Conservation (phyloP, 2,329 filamentous ascomycete genomes). For the Zymoseptoria tritici region DNA sequence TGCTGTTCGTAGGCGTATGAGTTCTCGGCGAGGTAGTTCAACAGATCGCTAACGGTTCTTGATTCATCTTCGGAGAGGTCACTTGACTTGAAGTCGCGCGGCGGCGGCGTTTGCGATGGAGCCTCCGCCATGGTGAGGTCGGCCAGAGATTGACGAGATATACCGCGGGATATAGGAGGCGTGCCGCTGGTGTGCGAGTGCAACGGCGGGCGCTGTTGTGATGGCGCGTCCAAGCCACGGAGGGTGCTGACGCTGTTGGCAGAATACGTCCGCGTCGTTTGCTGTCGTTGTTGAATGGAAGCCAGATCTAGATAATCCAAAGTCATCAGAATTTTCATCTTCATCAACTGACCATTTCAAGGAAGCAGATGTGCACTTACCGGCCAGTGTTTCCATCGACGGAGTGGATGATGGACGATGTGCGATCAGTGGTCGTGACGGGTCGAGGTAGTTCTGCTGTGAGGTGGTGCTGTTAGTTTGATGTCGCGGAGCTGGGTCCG, state of each 20-base stretch:
- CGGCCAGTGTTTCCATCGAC: slow-evolving; percentile 43
- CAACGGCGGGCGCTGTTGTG: slow-evolving; percentile 25
- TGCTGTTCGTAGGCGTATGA: slow-evolving; percentile 45
- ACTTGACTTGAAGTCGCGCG: slow-evolving; percentile 36
- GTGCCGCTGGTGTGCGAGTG: slow-evolving; percentile 18
- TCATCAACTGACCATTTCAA: background rate
- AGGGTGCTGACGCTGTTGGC: slow-evolving; percentile 21
- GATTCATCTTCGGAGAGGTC: slow-evolving; percentile 39
- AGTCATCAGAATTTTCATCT: slow-evolving; percentile 9
- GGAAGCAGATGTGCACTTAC: slow-evolving; percentile 23
- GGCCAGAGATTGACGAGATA: slow-evolving; percentile 38
- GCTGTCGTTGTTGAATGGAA: slow-evolving; percentile 41
- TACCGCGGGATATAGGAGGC: slow-evolving; percentile 30
- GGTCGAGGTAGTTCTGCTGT: slow-evolving; percentile 1
- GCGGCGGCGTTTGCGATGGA: slow-evolving; percentile 35
- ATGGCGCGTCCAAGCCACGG: slow-evolving; percentile 12
- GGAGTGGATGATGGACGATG: slow-evolving; percentile 39
- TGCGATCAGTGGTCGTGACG: slow-evolving; percentile 17
- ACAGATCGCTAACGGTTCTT: slow-evolving; percentile 38
- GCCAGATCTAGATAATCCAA: slow-evolving; percentile 34
- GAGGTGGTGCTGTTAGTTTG: background rate
- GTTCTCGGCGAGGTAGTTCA: slow-evolving; percentile 38
- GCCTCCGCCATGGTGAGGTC: slow-evolving; percentile 43
- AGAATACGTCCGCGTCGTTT: slow-evolving; percentile 31
- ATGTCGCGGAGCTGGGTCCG: slow-evolving; percentile 7